These are phyloP conservation scores for Chlorencoelia australis DNA, from an alignment of 2,329 filamentous ascomycete species.

Conservation along the genomic window DNA sequence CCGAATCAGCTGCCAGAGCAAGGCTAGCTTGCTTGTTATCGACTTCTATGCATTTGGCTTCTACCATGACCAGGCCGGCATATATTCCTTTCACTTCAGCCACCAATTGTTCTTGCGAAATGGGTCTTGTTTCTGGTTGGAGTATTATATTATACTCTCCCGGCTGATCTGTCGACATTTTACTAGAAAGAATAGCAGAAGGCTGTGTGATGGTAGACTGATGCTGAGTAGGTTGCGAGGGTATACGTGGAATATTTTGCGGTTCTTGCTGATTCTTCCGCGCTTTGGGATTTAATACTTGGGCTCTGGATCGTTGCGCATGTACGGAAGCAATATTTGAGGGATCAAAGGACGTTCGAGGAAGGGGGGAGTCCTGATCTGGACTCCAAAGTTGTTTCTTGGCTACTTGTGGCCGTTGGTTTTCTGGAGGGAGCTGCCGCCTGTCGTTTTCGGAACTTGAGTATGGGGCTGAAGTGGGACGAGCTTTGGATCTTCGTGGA, in stretches of 20 bases:
- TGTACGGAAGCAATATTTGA: conserved; percentile 22
- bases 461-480: conserved; percentile 14
- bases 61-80: conserved; percentile 74
- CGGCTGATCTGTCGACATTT: conserved; percentile 44
- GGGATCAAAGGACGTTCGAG: conserved; percentile 18
- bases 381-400: conserved; percentile 22
- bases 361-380: conserved; percentile 12
- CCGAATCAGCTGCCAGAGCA: conserved; percentile 37
- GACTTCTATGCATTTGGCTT: conserved; percentile 76
- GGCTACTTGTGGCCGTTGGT: conserved; percentile 10
- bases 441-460: conserved; percentile 8
- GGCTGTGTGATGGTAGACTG: background rate
- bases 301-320: conserved; percentile 14
- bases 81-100: conserved; percentile 48
- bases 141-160: conserved; percentile 36
- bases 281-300: conserved; percentile 10
- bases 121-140: conserved; percentile 39
- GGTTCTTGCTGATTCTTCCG: conserved; percentile 7
- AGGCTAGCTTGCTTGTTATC: conserved; percentile 51
- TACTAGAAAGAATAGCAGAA: background rate
- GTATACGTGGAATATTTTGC: conserved; percentile 3
- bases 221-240: background rate
- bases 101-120: conserved; percentile 23
- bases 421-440: conserved; percentile 7
- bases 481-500: conserved; percentile 15